A percentile compares a stretch with the other conserved stretches of the same genome.
Evolutionary conservation across 352 stramenopile species (phyloP).

Genomic region (Albugo laibachii): DNA sequence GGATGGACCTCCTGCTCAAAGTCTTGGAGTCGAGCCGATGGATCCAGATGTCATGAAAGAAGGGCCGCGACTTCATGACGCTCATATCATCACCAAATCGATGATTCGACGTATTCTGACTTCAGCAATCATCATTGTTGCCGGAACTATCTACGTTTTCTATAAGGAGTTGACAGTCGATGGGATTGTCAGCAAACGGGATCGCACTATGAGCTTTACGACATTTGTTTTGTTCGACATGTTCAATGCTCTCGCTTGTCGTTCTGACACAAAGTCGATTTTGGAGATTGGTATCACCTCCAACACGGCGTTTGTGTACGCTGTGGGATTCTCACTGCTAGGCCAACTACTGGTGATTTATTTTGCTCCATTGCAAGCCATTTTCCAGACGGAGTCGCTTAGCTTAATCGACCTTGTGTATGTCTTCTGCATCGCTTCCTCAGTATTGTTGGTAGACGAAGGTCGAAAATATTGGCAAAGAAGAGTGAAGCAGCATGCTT

Average conservation of each 20-base stretch:
- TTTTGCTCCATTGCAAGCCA: conserved; percentile 85
- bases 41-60: conserved; percentile 72
- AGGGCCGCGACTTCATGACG: conserved; percentile 55
- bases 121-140: conserved; percentile 57
- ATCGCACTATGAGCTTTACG: conserved; percentile 97
- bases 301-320: conserved; percentile 89
- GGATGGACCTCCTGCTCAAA: conserved; percentile 77
- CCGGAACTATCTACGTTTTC: conserved; percentile 68
- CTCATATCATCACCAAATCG: conserved; percentile 48
- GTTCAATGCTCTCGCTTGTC: conserved; percentile 94
- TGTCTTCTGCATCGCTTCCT: conserved; percentile 83
- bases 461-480: conserved; percentile 76
- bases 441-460: conserved; percentile 86
- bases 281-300: conserved; percentile 82
- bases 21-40: conserved; percentile 72
- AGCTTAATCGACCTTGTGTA: conserved; percentile 82
- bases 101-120: conserved; percentile 51
- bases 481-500: conserved; percentile 13
- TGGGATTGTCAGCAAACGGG: conserved; percentile 79
- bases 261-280: conserved; percentile 86
- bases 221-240: conserved; percentile 98
- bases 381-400: conserved; percentile 95
- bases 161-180: conserved; percentile 72
- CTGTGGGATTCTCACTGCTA: conserved; percentile 79
- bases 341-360: conserved; percentile 95